Conservation (phyloP, 306 rosid genomes). For the Vigna angularis region DNA sequence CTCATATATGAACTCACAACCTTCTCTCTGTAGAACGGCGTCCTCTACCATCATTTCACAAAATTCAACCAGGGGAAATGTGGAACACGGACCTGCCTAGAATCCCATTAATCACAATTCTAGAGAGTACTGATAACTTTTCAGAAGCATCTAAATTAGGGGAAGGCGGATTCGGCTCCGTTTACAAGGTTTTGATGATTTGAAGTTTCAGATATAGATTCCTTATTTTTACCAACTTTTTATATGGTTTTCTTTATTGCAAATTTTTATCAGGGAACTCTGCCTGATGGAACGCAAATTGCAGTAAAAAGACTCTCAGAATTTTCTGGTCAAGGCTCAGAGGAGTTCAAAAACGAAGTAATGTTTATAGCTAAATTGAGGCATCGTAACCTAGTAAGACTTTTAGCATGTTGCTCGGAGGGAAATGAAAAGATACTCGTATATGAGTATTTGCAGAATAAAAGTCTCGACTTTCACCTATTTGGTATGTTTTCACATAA, state of each 20-base stretch:
- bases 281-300: slow-evolving; percentile 53
- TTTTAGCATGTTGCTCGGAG: slow-evolving; percentile 23
- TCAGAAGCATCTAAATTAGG: neutral
- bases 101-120: slow-evolving; percentile 16
- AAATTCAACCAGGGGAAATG: neutral
- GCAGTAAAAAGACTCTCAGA: slow-evolving; percentile 63
- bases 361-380: slow-evolving; percentile 1
- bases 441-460: slow-evolving; percentile 23
- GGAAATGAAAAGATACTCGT: slow-evolving; percentile 12
- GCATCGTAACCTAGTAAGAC: slow-evolving; percentile 21
- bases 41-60: neutral
- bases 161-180: slow-evolving; percentile 40
- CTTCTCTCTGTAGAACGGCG: neutral
- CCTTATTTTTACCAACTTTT: neutral
- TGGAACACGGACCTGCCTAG: slow-evolving; percentile 2
- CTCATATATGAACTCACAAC: neutral
- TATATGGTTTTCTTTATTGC: neutral
- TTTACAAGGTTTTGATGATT: slow-evolving; percentile 51
- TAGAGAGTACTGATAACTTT: slow-evolving; percentile 5
- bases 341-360: too few species aligned
- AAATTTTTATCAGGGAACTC: slow-evolving; percentile 48
- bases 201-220: neutral
- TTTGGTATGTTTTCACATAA: slow-evolving; percentile 19
- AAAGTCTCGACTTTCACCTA: slow-evolving; percentile 28
- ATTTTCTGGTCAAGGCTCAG: slow-evolving; percentile 56